These are phyloP conservation scores for Hippophae tibetana DNA, from an alignment of 306 rosid genomes.

Conservation along the genomic window DNA sequence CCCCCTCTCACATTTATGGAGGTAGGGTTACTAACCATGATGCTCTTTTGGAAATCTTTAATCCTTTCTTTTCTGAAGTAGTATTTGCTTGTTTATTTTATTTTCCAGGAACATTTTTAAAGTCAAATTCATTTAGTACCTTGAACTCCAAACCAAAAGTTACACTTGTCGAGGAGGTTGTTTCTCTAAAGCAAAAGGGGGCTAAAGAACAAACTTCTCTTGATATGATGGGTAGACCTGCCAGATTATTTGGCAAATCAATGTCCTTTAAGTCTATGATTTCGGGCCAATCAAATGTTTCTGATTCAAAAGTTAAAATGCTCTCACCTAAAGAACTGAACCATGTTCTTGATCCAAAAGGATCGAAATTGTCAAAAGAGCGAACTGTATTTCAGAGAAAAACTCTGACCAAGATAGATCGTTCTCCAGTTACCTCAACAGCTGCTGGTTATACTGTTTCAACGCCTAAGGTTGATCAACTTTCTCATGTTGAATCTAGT, in stretches of 20 bases:
- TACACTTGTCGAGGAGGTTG: slow-evolving; percentile 54
- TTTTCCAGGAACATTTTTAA: slow-evolving; percentile 50
- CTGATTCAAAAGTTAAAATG: slow-evolving; percentile 70
- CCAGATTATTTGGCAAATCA: slow-evolving; percentile 50
- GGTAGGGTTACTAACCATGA: background rate
- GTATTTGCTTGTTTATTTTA: slow-evolving; percentile 11
- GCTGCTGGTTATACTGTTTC: slow-evolving; percentile 36
- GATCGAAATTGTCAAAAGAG: slow-evolving; percentile 50
- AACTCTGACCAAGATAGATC: slow-evolving; percentile 47
- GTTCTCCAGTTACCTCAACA: slow-evolving; percentile 34
- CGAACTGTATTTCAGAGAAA: slow-evolving; percentile 51
- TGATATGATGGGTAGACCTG: slow-evolving; percentile 46
- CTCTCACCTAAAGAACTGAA: slow-evolving; percentile 31
- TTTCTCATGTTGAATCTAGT: slow-evolving; percentile 44
- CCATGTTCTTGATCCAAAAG: slow-evolving; percentile 48
- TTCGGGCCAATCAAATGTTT: slow-evolving; percentile 37
- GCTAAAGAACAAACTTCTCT: slow-evolving; percentile 41
- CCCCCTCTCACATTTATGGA: background rate
- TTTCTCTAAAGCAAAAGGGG: slow-evolving; percentile 55
- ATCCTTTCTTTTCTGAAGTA: background rate
- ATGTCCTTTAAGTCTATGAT: slow-evolving; percentile 49
- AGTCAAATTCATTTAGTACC: slow-evolving; percentile 64
- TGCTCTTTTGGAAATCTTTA: background rate
- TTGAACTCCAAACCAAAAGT: slow-evolving; percentile 51
- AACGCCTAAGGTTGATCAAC: slow-evolving; percentile 49